A percentile compares a stretch with the other conserved stretches of the same genome.
These are phyloP conservation scores for Discostella stelligera DNA, from an alignment of 352 stramenopile genomes.

Conservation along the genomic window DNA sequence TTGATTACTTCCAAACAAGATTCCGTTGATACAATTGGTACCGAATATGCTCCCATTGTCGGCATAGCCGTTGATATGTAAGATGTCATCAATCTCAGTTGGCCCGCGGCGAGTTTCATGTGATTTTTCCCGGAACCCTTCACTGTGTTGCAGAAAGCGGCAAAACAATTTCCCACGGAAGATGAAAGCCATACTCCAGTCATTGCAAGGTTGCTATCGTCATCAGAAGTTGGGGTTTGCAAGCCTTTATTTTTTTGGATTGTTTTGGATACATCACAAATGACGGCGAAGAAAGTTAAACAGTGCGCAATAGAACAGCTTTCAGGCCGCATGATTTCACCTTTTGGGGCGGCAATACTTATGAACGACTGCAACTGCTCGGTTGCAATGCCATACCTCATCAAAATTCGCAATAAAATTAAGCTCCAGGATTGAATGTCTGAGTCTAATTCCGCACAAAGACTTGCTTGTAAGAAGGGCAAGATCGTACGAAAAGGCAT, in stretches of 20 bases:
- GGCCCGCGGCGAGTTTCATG: slow-evolving; percentile 38
- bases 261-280: slow-evolving; percentile 50
- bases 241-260: slow-evolving; percentile 19
- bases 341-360: slow-evolving; percentile 44
- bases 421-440: slow-evolving; percentile 63
- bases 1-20: slow-evolving; percentile 33
- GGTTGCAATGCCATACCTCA: slow-evolving; percentile 73
- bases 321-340: slow-evolving; percentile 34
- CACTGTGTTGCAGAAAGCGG: slow-evolving; percentile 23
- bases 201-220: slow-evolving; percentile 38
- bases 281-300: slow-evolving; percentile 42
- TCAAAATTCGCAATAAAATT: slow-evolving; percentile 66
- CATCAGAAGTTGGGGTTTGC: slow-evolving; percentile 18
- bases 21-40: slow-evolving; percentile 44
- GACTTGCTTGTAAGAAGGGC: slow-evolving; percentile 52
- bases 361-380: slow-evolving; percentile 57
- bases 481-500: slow-evolving; percentile 43
- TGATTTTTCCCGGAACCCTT: slow-evolving; percentile 18
- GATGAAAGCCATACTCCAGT: slow-evolving; percentile 53
- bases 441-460: slow-evolving; percentile 38
- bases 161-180: slow-evolving; percentile 30
- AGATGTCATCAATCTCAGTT: slow-evolving; percentile 52
- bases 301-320: slow-evolving; percentile 40
- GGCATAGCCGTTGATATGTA: slow-evolving; percentile 42
- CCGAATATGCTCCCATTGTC: slow-evolving; percentile 31